Evolutionary conservation across 352 stramenopile species (phyloP), one percentile per base, ranked within the genome.

Genomic region (Pythium phragmitis): DNA sequence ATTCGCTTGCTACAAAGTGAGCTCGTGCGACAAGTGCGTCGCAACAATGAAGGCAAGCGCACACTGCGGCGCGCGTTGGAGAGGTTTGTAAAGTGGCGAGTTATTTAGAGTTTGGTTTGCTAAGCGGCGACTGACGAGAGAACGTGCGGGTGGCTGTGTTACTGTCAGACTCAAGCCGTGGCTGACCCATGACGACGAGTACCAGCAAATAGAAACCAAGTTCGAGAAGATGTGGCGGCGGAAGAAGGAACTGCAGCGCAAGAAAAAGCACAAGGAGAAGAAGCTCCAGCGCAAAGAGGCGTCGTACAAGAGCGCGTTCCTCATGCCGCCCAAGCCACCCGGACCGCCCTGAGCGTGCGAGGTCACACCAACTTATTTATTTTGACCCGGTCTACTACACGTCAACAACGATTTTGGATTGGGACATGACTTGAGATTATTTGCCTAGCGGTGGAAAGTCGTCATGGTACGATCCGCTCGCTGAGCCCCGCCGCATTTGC

Each of bases 211-310:
- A 36, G 70, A 91, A 46, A 74, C 76, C 43, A 75, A 85, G 49
- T 92, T 86, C 59, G 71, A 81, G 34, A 69, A 67, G 4, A 80
- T 89, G 75, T 82, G 79, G 79, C 74, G 73, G 62, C 75, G 71
- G 30, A 89, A 91, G 55, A 88, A 92, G 83, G 83, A 92, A 49
- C 50, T 85, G 49, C 75, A 86, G 49, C 74, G 80, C 3, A 91
- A 91, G 70, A 83, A 78, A 51, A 89, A 87, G 55, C 75, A 87
- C 60, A 85, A 83, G 17, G 76, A 86, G 48, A 90, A 89, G 72
- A 92, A 91, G 57, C 66, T 76, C 23, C 69, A 88, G 64, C 79
- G 80, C 47, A 72, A 79, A 65, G 77, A 89, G 74, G 83, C 79
- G 6, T 63, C 58, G 51, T 66, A 60, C 62, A 69, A 69, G 56